A percentile compares a stretch with the other conserved stretches of the same genome.
Conservation (phyloP, 2,329 filamentous ascomycete genomes). For the Aspergillus novofumigatus region DNA sequence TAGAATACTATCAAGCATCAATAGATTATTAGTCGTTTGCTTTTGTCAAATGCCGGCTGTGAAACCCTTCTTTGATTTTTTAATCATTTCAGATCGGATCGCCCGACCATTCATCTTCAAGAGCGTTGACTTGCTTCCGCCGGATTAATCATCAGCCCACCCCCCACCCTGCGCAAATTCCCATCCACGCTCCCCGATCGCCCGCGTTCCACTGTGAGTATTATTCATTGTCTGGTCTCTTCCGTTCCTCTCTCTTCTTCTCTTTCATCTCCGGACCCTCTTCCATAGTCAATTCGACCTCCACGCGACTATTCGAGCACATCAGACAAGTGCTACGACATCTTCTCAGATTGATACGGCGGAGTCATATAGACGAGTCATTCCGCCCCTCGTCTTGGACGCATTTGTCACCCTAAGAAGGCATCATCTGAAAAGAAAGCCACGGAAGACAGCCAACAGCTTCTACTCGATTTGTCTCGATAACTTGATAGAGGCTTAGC, state of each 20-base stretch:
- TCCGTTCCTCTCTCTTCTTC: neutral
- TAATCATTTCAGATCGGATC: neutral
- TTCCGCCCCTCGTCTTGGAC: neutral
- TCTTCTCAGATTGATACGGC: neutral
- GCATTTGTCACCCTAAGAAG: neutral
- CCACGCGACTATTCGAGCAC: neutral
- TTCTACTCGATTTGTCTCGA: neutral
- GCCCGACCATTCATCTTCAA: too few species aligned
- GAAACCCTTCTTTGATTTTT: neutral
- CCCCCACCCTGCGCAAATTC: neutral
- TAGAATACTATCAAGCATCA: neutral
- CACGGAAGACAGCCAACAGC: neutral
- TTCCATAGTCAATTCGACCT: neutral
- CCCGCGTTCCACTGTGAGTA: neutral
- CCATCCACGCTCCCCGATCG: neutral
- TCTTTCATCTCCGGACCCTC: neutral
- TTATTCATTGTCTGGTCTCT: neutral
- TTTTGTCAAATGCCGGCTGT: neutral
- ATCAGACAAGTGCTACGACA: neutral
- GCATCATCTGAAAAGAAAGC: neutral
- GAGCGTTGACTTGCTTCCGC: constrained; percentile 1
- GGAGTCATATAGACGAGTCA: neutral
- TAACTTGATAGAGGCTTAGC: constrained; percentile 6
- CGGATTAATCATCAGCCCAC: neutral
- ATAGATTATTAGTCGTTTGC: neutral